Percentiles rank a stretch among this genome's conserved stretches.
Evolutionary conservation across 306 rosid genomes (phyloP).

Genomic region (Dalbergia cultrata): DNA sequence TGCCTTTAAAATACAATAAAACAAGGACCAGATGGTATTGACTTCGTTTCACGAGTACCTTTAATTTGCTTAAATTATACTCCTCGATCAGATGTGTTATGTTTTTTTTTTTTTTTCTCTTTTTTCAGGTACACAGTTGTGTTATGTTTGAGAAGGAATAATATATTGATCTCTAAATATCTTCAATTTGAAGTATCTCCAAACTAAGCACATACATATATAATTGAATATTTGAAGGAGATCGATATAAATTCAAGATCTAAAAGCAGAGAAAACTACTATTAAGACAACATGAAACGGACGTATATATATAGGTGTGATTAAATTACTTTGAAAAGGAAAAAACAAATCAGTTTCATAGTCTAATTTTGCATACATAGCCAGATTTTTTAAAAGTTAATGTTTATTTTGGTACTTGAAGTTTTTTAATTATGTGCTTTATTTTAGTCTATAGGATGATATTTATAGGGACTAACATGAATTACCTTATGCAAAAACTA

Average conservation of each 20-base stretch:
- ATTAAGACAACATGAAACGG: background rate
- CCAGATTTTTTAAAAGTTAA: no score
- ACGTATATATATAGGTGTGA: background rate
- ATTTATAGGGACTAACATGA: no score
- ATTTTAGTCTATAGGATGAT: no score
- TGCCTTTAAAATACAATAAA: background rate
- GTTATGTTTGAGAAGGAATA: background rate
- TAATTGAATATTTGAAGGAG: background rate
- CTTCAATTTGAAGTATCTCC: background rate
- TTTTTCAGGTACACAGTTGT: no score
- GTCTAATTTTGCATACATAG: no score
- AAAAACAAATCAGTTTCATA: no score
- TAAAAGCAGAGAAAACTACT: background rate
- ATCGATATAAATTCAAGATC: slow-evolving; percentile 5
- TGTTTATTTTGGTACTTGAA: no score
- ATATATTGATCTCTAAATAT: background rate
- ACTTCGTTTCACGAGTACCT: background rate
- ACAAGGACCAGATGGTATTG: background rate
- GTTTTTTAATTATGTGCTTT: no score
- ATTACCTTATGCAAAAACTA: no score
- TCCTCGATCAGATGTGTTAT: background rate
- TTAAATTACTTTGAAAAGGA: no score
- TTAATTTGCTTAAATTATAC: slow-evolving; percentile 29
- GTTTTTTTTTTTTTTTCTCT: no score
- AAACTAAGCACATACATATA: background rate